These are phyloP conservation scores for Fusarium liriodendri DNA, from an alignment of 2,329 filamentous ascomycete species.

Conservation along the genomic window DNA sequence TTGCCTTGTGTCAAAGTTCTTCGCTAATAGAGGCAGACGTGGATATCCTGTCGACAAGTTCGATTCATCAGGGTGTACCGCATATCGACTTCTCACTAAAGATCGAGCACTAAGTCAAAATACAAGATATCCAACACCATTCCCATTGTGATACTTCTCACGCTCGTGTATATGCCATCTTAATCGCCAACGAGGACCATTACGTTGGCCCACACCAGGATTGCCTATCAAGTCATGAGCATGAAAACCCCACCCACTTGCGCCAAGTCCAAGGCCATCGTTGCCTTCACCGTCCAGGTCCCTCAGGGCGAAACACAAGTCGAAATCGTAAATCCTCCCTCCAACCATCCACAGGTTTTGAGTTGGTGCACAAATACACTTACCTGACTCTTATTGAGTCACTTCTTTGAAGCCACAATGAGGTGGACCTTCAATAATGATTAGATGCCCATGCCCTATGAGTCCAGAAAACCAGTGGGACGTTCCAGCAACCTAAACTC, in stretches of 20 bases:
- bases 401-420: neutral
- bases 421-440: neutral
- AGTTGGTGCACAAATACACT: too few relatives aligned
- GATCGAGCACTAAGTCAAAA: conserved; percentile 63
- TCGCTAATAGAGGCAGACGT: conserved; percentile 71
- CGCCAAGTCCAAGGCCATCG: too few relatives aligned
- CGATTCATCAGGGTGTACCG: conserved; percentile 93
- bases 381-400: too few relatives aligned
- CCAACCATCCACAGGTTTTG: too few relatives aligned
- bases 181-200: neutral
- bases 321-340: too few relatives aligned
- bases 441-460: neutral
- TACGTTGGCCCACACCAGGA: neutral
- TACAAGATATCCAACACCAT: conserved; percentile 13
- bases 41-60: conserved; percentile 95
- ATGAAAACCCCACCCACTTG: too few relatives aligned
- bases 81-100: conserved; percentile 98
- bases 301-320: too few relatives aligned
- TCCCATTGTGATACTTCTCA: neutral
- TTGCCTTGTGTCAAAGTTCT: neutral
- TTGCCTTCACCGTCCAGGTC: too few relatives aligned
- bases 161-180: neutral
- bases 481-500: conserved; percentile 49
- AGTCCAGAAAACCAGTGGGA: neutral
- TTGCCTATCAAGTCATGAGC: neutral